Base-by-base conservation (phyloP, 306 rosid species). In the Begonia fuchsioides region DNA sequence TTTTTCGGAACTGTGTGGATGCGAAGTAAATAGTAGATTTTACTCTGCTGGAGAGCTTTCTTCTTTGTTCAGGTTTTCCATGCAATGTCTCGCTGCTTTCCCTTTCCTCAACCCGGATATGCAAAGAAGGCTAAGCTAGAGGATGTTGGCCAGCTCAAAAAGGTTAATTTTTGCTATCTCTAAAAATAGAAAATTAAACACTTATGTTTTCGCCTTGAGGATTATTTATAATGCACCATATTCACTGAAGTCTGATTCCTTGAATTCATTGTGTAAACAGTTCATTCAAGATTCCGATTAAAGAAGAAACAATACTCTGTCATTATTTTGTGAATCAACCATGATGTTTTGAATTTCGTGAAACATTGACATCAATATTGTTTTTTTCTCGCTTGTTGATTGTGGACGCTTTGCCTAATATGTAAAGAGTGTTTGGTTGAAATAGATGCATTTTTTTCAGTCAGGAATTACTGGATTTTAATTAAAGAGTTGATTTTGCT, bases 51-150 rank as follows among this genome's bases (percentile, higher is more conserved):
- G 78, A 66, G 56, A 58, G 71, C 65, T 51, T 47, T 49, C 46
- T 53, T 64, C 63, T 52, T 62, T 61, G 68, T n/a, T 58, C 59
- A 71, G 63, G 65, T 78, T 66, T 63, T 81, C 63, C 71, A 78
- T 79, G 93, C 95, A 79, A 90, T 90, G 98, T 90, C 96, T 69
- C 98, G 98, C 78, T 90, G 98, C 82, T 90, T 79, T 77, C 86
- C 98, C 56, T 90, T 90, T 75, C 93, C 93, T 38, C 95, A 92
- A 54, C 85, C 87, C 15, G 98, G 96, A 71, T 92, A 85, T 85
- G 85, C 71, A 72, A 92, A 83, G 81, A 79, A 75, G 74, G 62
- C 74, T 63, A 69, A 71, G 68, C 58, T 76, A 3, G 87, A 81
- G 67, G 81, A 79, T 38, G 83, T 55, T 53, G 77, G 85, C 70